Evolutionary conservation across 805 yeast species (phyloP).

Genomic region (Teunomyces kruisii): DNA sequence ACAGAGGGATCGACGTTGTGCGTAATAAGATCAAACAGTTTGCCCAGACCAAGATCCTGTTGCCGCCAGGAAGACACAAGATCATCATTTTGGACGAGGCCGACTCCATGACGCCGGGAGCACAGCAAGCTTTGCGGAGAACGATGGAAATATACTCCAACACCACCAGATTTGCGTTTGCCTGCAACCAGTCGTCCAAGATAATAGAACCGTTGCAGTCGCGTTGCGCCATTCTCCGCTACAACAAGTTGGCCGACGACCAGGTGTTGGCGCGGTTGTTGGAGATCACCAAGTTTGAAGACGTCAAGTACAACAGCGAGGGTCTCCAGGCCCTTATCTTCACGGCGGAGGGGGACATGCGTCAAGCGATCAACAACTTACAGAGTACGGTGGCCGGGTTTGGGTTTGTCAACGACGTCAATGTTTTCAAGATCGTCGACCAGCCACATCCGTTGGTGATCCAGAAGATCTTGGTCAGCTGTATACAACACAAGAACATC

Average conservation of each 20-base stretch:
- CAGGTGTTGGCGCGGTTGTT: conserved; percentile 78
- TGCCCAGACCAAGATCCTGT: conserved; percentile 88
- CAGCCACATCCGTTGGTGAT: conserved; percentile 92
- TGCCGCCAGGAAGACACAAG: conserved; percentile 90
- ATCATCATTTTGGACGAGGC: conserved; percentile 94
- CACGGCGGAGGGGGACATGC: conserved; percentile 98
- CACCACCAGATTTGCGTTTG: conserved; percentile 97
- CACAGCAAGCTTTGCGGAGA: conserved; percentile 90
- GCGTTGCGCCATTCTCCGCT: conserved; percentile 92
- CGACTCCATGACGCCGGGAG: conserved; percentile 95
- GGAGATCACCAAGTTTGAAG: conserved; percentile 67
- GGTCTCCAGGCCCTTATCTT: conserved; percentile 91
- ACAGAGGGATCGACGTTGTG: conserved; percentile 96
- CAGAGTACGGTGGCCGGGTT: conserved; percentile 95
- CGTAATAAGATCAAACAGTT: conserved; percentile 91
- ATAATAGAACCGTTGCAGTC: conserved; percentile 96
- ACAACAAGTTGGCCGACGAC: conserved; percentile 75
- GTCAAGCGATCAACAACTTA: conserved; percentile 93
- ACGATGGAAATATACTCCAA: conserved; percentile 96
- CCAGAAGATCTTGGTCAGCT: conserved; percentile 54
- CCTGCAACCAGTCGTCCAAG: conserved; percentile 91
- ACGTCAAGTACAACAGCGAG: conserved; percentile 78
- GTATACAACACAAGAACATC: conserved; percentile 41
- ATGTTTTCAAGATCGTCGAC: conserved; percentile 93
- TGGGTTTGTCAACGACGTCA: conserved; percentile 84